Evolutionary conservation across 805 yeast species (phyloP).

Genomic region (Pichia ethanolica): DNA sequence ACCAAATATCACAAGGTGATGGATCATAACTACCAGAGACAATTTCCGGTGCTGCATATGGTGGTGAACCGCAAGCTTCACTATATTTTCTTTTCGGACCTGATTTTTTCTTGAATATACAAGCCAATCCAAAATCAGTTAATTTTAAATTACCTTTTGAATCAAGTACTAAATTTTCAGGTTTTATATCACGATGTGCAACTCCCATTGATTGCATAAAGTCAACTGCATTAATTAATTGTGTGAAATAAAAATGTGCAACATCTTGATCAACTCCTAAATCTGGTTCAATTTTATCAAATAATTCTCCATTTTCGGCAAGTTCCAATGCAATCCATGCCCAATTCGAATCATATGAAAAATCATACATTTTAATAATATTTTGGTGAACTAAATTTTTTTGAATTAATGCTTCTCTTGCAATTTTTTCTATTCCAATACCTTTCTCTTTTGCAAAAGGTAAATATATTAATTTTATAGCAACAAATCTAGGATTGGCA

Average conservation of each 20-base stretch:
- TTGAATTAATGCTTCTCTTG: slow-evolving; percentile 53
- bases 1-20: slow-evolving; percentile 57
- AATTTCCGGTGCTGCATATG: slow-evolving; percentile 75
- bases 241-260: slow-evolving; percentile 63
- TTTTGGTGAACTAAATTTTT: slow-evolving; percentile 52
- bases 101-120: slow-evolving; percentile 42
- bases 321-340: slow-evolving; percentile 61
- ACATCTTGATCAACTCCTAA: slow-evolving; percentile 58
- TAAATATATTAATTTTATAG: slow-evolving; percentile 50
- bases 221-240: slow-evolving; percentile 51
- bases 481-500: slow-evolving; percentile 29
- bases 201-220: slow-evolving; percentile 58
- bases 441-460: slow-evolving; percentile 27
- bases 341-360: slow-evolving; percentile 49
- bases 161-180: slow-evolving; percentile 62
- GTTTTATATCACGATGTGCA: slow-evolving; percentile 63
- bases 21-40: slow-evolving; percentile 45
- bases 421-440: slow-evolving; percentile 30
- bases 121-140: slow-evolving; percentile 75
- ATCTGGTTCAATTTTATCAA: slow-evolving; percentile 75
- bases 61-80: slow-evolving; percentile 65
- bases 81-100: slow-evolving; percentile 41
- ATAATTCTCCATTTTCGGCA: slow-evolving; percentile 69
- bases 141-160: slow-evolving; percentile 57
- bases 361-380: slow-evolving; percentile 46